phyloP scores from a whole-genome alignment of 2,329 filamentous ascomycete genomes.

The Pseudocercospora eumusae region DNA sequence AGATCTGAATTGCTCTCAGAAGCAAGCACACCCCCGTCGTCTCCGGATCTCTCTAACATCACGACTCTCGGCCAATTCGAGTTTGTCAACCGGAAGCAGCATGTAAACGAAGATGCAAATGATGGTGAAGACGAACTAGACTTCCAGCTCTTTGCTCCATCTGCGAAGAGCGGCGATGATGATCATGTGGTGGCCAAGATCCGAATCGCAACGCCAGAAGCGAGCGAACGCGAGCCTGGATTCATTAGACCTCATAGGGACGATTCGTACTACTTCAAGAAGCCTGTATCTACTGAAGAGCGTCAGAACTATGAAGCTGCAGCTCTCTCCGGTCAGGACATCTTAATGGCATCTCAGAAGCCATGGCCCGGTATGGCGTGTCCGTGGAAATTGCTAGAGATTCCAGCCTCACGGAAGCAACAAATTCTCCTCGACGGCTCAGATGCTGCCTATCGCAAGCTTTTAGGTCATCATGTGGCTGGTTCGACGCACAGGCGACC shows the following conservation, averaged over 20 bases:
- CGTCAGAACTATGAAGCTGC: slow-evolving; percentile 19
- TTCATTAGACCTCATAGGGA: slow-evolving; percentile 22
- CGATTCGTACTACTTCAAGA: slow-evolving; percentile 28
- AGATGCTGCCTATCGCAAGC: slow-evolving; percentile 17
- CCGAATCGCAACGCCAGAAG: slow-evolving; percentile 28
- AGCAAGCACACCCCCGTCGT: slow-evolving; percentile 17
- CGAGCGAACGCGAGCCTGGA: slow-evolving; percentile 21
- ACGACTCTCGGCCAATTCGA: slow-evolving; percentile 22
- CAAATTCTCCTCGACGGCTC: slow-evolving; percentile 6
- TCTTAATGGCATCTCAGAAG: slow-evolving; percentile 16
- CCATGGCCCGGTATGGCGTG: slow-evolving; percentile 27
- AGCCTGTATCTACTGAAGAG: background rate
- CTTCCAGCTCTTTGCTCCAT: slow-evolving; percentile 29
- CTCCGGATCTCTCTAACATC: slow-evolving; percentile 16
- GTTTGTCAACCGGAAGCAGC: slow-evolving; percentile 21
- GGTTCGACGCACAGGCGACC: slow-evolving; percentile 32
- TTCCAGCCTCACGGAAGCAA: slow-evolving; percentile 25
- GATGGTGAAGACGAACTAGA: slow-evolving; percentile 22
- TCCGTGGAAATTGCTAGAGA: slow-evolving; percentile 29
- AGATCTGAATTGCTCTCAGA: slow-evolving; percentile 26
- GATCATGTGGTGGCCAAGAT: slow-evolving; percentile 25
- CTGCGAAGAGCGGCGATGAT: background rate
- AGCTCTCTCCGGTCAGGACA: slow-evolving; percentile 25
- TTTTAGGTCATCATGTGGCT: background rate
- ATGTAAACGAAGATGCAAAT: background rate